Base-by-base conservation (phyloP, 495 filamentous ascomycete species). In the Symbiotaphrina buchneri region DNA sequence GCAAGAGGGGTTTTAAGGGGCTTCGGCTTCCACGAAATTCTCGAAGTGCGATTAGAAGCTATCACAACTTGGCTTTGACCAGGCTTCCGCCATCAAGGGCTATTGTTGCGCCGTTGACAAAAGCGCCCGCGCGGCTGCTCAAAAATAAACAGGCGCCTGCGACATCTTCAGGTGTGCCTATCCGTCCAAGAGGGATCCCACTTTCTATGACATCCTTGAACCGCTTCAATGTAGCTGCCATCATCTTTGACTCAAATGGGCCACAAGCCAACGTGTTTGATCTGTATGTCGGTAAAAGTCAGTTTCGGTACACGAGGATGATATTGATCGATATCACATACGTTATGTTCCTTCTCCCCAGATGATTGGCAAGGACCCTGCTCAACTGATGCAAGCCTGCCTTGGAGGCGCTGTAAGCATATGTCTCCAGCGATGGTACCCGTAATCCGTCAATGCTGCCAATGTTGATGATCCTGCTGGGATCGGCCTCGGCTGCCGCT, bases 171-270 rank as follows among this genome's bases (percentile, higher is more conserved):
- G 74, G 66, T 16, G 52, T 59, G 5, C 79, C 79, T 32, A 83
- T 76, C 15, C 79, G 56, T 4, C 65, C 64, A 36, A 81, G 44
- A n/a, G 79, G 79, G 34, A 75, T 67, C 8, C 57, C 61, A 0
- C 39, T 48, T 47, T 65, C 60, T 41, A 87, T 76, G 18, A 47
- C 44, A 8, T 79, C 71, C 25, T 61, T 60, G 36, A 65, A 64
- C 4, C 53, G 44, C 36, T 67, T 51, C 32, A 83, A 47, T 24
- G 74, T 79, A 24, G 62, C 68, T 7, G 65, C 66, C 77, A 81
- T 82, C 77, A 83, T 85, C 52, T 79, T 80, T 36, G 67, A 75
- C 44, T 78, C 58, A 40, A 85, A 85, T 10, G 77, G 76, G 6
- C 78, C 77, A 40, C 76, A 83, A 20, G 78, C 78, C 31, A 85